These are phyloP conservation scores for Tuber brumale DNA, from an alignment of 495 filamentous ascomycete species.

Conservation along the genomic window DNA sequence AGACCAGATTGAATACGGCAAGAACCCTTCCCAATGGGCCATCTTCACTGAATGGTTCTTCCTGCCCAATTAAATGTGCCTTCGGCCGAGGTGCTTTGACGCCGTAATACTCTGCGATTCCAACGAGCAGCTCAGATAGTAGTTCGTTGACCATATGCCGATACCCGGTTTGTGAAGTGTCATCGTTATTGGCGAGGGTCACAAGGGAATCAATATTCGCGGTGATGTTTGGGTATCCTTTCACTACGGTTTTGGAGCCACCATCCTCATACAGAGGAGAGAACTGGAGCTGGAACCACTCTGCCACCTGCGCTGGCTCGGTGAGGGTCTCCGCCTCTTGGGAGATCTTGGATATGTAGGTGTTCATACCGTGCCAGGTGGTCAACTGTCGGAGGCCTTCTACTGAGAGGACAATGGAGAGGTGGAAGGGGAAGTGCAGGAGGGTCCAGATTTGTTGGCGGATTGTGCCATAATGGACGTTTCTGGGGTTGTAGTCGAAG, in stretches of 20 bases:
- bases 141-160: slow-evolving; percentile 14
- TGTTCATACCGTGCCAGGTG: slow-evolving; percentile 41
- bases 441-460: slow-evolving; percentile 59
- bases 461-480: slow-evolving; percentile 50
- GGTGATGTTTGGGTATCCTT: slow-evolving; percentile 17
- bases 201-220: slow-evolving; percentile 8
- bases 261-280: slow-evolving; percentile 26
- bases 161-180: slow-evolving; percentile 6
- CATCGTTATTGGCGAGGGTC: background rate
- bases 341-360: slow-evolving; percentile 1
- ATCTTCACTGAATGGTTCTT: background rate
- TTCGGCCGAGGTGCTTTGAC: slow-evolving; percentile 21
- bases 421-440: slow-evolving; percentile 65
- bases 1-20: slow-evolving; percentile 30
- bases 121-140: slow-evolving; percentile 9
- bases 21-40: slow-evolving; percentile 11
- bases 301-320: background rate
- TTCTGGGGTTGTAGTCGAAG: slow-evolving; percentile 54
- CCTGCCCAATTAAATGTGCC: too few species aligned
- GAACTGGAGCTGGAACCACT: slow-evolving; percentile 3
- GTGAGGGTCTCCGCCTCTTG: background rate
- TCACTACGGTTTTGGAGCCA: slow-evolving; percentile 25
- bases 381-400: slow-evolving; percentile 51
- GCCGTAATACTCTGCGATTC: slow-evolving; percentile 31
- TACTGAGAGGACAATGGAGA: slow-evolving; percentile 58